Evolutionary conservation across 495 filamentous ascomycete genomes (phyloP).

Genomic region (Darksidea phi): DNA sequence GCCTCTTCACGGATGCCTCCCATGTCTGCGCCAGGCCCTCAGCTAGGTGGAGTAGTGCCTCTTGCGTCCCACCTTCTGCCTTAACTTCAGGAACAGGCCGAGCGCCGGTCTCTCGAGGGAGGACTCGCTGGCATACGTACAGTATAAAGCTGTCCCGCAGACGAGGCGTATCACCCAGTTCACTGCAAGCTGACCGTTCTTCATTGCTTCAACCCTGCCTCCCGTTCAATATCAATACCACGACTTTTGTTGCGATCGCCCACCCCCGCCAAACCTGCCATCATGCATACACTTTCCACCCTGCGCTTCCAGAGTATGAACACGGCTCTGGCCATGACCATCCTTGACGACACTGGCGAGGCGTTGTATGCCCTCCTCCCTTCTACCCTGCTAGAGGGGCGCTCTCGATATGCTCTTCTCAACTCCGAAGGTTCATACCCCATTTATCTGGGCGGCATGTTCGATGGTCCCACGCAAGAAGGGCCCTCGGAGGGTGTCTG

Average conservation of each 20-base stretch:
- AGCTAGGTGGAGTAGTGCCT: background rate
- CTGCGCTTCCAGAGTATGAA: background rate
- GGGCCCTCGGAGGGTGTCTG: background rate
- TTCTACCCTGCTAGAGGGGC: background rate
- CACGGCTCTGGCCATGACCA: background rate
- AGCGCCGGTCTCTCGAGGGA: background rate
- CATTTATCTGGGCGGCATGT: background rate
- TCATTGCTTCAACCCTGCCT: too few species aligned
- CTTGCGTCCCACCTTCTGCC: background rate
- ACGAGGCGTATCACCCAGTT: too few species aligned
- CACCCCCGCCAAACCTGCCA: background rate
- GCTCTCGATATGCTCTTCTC: background rate
- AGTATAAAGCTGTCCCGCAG: too few species aligned
- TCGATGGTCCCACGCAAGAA: background rate
- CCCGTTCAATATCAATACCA: too few species aligned
- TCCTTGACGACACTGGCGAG: background rate
- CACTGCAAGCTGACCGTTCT: too few species aligned
- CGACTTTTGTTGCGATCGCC: too few species aligned
- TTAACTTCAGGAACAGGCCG: background rate
- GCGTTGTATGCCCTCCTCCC: background rate
- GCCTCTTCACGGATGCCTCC: background rate
- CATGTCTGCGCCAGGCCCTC: background rate
- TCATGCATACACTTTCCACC: conserved; percentile 7
- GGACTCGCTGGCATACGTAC: background rate
- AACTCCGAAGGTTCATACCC: background rate